A percentile compares a stretch with the other conserved stretches of the same genome.
Evolutionary conservation across 306 rosid species (phyloP).

Genomic region (Glycyrrhiza uralensis): DNA sequence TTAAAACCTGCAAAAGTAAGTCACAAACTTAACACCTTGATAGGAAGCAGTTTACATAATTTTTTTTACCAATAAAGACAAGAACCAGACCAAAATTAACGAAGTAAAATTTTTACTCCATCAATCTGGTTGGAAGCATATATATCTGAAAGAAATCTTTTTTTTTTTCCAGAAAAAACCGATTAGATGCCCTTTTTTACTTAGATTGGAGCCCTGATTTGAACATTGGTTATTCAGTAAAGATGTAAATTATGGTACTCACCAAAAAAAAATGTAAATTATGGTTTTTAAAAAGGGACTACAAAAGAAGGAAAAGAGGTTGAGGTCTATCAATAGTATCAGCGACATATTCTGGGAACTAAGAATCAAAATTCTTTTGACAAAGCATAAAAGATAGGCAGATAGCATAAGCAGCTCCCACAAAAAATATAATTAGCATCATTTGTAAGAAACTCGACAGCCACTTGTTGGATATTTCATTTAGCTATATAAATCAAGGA

Average conservation of each 20-base stretch:
- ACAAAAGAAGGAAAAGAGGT: too few species aligned
- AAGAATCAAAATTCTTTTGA: too few species aligned
- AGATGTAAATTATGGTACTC: background rate
- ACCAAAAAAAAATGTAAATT: too few species aligned
- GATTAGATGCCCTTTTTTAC: background rate
- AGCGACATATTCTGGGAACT: too few species aligned
- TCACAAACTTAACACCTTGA: conserved; percentile 1
- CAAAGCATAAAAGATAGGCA: too few species aligned
- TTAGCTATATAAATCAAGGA: too few species aligned
- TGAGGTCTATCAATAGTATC: too few species aligned
- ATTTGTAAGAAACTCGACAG: too few species aligned
- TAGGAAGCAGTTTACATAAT: background rate
- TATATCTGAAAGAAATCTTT: background rate
- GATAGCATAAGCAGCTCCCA: too few species aligned
- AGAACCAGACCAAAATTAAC: background rate
- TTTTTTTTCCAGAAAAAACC: background rate
- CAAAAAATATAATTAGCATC: too few species aligned
- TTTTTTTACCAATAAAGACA: background rate
- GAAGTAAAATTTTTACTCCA: background rate
- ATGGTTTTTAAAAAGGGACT: too few species aligned
- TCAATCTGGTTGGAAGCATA: background rate
- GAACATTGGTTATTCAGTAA: background rate
- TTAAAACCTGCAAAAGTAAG: conserved; percentile 57
- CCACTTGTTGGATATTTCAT: too few species aligned
- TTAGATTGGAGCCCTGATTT: background rate